Base-by-base conservation (phyloP, 225 moss, liverwort and hornwort genomes). In the Physcomitrium patens region DNA sequence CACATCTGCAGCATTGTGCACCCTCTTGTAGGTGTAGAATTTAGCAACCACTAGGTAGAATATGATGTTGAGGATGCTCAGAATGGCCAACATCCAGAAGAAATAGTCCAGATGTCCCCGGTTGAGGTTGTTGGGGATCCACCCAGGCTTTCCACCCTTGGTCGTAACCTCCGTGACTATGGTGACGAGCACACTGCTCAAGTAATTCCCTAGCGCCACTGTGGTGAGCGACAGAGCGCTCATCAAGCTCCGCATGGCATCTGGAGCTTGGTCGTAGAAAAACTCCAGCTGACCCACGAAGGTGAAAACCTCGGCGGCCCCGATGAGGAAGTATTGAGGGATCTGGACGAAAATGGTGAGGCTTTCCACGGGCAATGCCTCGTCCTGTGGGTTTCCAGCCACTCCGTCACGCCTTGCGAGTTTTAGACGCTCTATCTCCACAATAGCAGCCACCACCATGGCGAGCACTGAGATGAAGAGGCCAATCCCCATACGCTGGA, bases 191-290 rank as follows among this genome's bases (percentile, higher is more conserved):
- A 99, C 42, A 12, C 83, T 85, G 75, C 97, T 99, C 1, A 99
- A 72, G 45, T 90, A 99, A 22, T 83, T 94, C 4, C 97, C 97
- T 0, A 99, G 84, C 0, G 94, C 63, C 3, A 91, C 79, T 0
- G 97, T 93, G 8, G 93, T 94, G 44, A 99, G 89, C 15, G 73
- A 80, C 46, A 94, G n/a, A 10, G 91, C 97, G 53, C 86, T 89
- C 63, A 82, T 76, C 68, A 99, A 71, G 79, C 92, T 91, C 0
- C 97, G 78, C 94, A 99, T 99, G 10, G 90, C 88, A 15, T 94
- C 97, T 5, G 97, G 97, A 19, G 97, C 85, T 72, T 97, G 97
- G 75, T 97, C 94, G 45, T 94, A 97, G 86, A 94, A 97, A 57
- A 93, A 97, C 78, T 97, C 97, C 14, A 93, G 1, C 72, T 94